A percentile compares a stretch with the other conserved stretches of the same genome.
phyloP scores from a whole-genome alignment of 805 yeast species.

The Saturnispora hagleri region DNA sequence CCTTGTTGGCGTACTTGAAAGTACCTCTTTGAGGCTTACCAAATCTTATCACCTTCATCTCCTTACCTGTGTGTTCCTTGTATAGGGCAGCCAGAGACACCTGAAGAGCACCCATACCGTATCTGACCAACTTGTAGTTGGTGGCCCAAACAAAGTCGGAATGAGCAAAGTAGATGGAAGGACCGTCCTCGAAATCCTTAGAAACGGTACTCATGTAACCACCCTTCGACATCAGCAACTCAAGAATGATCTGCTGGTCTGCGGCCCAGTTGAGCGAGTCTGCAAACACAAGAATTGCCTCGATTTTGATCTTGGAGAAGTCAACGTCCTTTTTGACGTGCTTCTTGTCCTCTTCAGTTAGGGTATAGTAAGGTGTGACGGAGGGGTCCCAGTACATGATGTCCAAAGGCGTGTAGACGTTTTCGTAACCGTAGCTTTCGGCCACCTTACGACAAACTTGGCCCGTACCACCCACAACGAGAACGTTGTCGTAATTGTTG shows the following conservation, averaged over 20 bases:
- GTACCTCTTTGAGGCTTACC: conserved; percentile 90
- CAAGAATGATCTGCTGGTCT: conserved; percentile 83
- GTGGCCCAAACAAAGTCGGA: conserved; percentile 94
- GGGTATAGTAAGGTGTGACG: conserved; percentile 73
- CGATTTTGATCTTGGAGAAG: conserved; percentile 57
- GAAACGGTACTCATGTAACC: conserved; percentile 83
- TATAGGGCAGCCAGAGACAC: conserved; percentile 79
- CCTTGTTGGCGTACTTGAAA: conserved; percentile 73
- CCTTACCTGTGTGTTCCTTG: conserved; percentile 76
- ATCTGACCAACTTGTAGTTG: conserved; percentile 68
- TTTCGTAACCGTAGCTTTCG: conserved; percentile 70
- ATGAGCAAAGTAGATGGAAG: conserved; percentile 79
- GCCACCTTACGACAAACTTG: conserved; percentile 80
- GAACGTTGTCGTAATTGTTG: conserved; percentile 55
- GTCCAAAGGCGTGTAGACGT: conserved; percentile 76
- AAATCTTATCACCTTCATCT: conserved; percentile 69
- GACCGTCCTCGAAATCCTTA: conserved; percentile 65
- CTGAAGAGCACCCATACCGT: conserved; percentile 93
- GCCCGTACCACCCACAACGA: conserved; percentile 86
- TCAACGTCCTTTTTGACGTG: conserved; percentile 50
- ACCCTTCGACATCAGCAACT: conserved; percentile 60
- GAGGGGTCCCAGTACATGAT: conserved; percentile 81
- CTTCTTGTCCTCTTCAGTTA: conserved; percentile 60
- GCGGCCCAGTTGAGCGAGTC: conserved; percentile 92
- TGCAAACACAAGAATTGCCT: conserved; percentile 82